phyloP scores from a whole-genome alignment of 208 protist genomes.

The Crithidia thermophila region DNA sequence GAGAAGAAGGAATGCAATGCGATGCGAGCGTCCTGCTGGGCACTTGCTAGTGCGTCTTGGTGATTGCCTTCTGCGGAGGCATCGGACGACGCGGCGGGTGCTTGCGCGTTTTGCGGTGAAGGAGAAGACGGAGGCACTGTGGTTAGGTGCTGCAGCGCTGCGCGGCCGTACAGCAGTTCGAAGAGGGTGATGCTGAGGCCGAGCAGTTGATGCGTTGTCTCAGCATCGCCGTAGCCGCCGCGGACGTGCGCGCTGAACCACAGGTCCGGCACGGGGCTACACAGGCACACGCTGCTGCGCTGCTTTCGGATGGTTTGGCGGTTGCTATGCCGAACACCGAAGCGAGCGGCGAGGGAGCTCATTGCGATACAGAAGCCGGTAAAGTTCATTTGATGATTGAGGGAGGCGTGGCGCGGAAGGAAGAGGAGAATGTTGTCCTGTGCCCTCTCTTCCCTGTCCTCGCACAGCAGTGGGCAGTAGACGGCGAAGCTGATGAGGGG shows the following conservation, averaged over 20 bases:
- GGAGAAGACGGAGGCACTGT: too few species aligned
- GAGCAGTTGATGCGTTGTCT: conserved; percentile 29
- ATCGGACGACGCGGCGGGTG: too few species aligned
- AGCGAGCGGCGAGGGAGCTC: conserved; percentile 42
- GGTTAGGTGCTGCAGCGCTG: conserved; percentile 5
- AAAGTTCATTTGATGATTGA: conserved; percentile 63
- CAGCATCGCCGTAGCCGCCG: conserved; percentile 23
- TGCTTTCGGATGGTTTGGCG: conserved; percentile 21
- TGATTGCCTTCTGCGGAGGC: too few species aligned
- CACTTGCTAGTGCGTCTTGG: too few species aligned
- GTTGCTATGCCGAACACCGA: conserved; percentile 15
- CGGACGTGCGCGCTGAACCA: conserved; percentile 25
- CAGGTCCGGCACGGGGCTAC: conserved; percentile 14
- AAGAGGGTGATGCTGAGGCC: conserved; percentile 28
- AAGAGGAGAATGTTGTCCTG: conserved; percentile 78
- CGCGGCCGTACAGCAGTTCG: conserved; percentile 24
- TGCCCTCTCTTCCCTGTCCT: conserved; percentile 48
- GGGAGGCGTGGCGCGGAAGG: conserved; percentile 34
- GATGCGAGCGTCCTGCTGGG: conserved; percentile 3
- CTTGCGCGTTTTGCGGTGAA: too few species aligned
- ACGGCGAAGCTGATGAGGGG: conserved; percentile 47
- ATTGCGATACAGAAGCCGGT: conserved; percentile 76
- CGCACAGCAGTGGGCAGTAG: conserved; percentile 57
- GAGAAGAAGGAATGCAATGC: conserved; percentile 21
- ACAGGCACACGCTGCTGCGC: conserved; percentile 26